phyloP scores from a whole-genome alignment of 140 eudicot species.

The Oenanthe javanica region DNA sequence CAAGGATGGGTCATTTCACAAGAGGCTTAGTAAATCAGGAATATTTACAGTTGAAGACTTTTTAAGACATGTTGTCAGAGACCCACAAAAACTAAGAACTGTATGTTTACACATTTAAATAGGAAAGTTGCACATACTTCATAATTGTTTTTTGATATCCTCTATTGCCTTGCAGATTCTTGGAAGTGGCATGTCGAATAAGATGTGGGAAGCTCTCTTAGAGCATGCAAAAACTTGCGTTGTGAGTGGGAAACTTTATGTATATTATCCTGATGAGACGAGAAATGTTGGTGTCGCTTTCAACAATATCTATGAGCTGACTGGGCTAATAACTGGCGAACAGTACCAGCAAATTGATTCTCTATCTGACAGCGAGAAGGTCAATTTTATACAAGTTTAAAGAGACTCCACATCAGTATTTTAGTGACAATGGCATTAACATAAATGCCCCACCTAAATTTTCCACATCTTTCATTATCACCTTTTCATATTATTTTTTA shows the following conservation, averaged over 20 bases:
- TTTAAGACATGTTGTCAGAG: slow-evolving; percentile 11
- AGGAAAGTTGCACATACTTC: not conserved
- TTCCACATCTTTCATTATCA: not conserved
- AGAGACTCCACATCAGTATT: not conserved
- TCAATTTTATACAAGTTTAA: not conserved
- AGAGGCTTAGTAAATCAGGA: slow-evolving; percentile 7
- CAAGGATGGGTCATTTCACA: slow-evolving; percentile 17
- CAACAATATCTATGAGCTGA: slow-evolving; percentile 13
- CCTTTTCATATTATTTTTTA: not conserved
- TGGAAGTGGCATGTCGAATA: slow-evolving; percentile 17
- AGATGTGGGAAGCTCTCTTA: slow-evolving; percentile 15
- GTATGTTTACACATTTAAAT: not conserved
- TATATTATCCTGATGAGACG: slow-evolving; percentile 12
- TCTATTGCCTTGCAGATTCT: slow-evolving; percentile 5
- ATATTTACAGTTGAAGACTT: slow-evolving; percentile 17
- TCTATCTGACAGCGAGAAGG: slow-evolving; percentile 11
- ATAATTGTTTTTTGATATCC: not conserved
- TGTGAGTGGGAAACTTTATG: slow-evolving; percentile 17
- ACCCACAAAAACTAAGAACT: slow-evolving; percentile 9
- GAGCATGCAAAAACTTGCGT: slow-evolving; percentile 17
- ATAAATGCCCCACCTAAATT: not conserved
- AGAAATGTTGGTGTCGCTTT: slow-evolving; percentile 13
- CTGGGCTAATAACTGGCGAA: slow-evolving; percentile 13
- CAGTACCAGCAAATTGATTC: slow-evolving; percentile 5
- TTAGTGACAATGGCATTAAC: not conserved